Evolutionary conservation across 257 asterid species (phyloP).

Genomic region (Rehmannia glutinosa): DNA sequence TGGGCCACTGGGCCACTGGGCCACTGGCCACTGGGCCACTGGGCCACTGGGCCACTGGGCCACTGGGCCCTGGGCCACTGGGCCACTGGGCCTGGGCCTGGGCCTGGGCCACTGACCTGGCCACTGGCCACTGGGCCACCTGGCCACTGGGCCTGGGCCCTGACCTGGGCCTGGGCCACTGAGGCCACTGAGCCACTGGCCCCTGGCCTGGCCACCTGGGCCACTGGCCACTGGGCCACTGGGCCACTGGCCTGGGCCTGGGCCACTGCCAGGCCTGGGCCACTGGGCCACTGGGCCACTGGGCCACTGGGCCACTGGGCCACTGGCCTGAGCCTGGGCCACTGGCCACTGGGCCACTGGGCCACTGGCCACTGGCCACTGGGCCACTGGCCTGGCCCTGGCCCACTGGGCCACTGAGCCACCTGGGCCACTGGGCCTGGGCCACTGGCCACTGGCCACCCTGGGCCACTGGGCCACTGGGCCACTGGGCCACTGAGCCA

Average conservation of each 20-base stretch:
- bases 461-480: not conserved
- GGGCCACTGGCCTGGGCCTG: not conserved
- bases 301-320: not conserved
- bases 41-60: not conserved
- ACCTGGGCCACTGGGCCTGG: not conserved
- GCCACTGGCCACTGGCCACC: not conserved
- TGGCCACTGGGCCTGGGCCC: not conserved
- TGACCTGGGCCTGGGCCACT: not conserved
- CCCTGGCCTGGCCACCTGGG: not conserved
- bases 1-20: not conserved
- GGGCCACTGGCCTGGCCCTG: not conserved
- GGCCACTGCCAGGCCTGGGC: not conserved
- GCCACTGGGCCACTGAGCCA: not conserved
- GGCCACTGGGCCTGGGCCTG: not conserved
- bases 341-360: not conserved
- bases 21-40: not conserved
- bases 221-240: not conserved
- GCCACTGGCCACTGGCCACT: not conserved
- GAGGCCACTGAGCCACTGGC: not conserved
- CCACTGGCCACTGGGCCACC: not conserved
- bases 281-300: not conserved
- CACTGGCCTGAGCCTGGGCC: not conserved
- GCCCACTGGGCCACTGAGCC: not conserved
- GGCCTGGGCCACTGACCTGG: not conserved
- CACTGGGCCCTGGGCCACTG: not conserved